Conservation (phyloP, 2,329 filamentous ascomycete genomes). For the Talaromyces sp. region DNA sequence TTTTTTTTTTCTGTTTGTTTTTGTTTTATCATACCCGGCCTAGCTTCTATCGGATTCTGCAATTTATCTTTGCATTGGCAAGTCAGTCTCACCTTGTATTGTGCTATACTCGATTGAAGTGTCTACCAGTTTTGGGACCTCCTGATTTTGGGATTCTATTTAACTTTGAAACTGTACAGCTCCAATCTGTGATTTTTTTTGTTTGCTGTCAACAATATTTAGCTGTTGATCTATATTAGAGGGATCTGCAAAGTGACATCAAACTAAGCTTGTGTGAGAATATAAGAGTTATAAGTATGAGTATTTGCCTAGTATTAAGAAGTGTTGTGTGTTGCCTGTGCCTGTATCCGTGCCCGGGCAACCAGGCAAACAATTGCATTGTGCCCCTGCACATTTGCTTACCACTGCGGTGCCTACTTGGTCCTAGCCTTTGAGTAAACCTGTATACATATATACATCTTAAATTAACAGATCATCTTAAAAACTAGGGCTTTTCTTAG, state of each 20-base stretch:
- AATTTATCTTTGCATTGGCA: not conserved
- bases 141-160: not conserved
- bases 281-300: not conserved
- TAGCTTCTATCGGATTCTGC: not conserved
- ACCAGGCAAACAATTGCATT: too few species aligned
- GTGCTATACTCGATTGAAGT: not conserved
- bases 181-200: not conserved
- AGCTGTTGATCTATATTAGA: constrained; percentile 2
- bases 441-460: too few species aligned
- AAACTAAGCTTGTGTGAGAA: not conserved
- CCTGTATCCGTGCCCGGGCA: too few species aligned
- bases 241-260: not conserved
- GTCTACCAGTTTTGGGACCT: not conserved
- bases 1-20: not conserved
- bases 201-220: constrained; percentile 1
- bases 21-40: not conserved
- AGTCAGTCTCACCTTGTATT: not conserved
- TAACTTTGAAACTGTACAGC: not conserved
- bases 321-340: too few species aligned
- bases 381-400: too few species aligned
- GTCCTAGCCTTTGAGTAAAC: too few species aligned
- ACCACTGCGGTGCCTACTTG: too few species aligned
- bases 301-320: too few species aligned
- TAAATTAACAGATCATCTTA: too few species aligned
- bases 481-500: too few species aligned